Conservation (phyloP, 2,329 filamentous ascomycete genomes). For the Neonectria faginata region DNA sequence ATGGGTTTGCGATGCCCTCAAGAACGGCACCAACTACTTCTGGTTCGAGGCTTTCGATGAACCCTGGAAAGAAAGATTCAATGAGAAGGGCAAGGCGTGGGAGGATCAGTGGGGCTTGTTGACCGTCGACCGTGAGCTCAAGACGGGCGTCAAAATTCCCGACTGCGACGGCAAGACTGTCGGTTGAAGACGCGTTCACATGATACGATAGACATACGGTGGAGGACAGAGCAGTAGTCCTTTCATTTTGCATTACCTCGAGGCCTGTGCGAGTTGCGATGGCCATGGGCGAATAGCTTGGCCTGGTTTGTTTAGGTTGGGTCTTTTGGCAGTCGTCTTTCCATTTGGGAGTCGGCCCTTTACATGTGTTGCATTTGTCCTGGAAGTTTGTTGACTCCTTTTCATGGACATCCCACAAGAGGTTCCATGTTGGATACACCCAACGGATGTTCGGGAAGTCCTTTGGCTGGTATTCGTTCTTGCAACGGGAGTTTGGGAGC, state of each 20-base stretch:
- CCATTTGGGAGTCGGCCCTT: slow-evolving; percentile 7
- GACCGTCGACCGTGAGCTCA: slow-evolving; percentile 86
- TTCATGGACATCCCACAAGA: background rate
- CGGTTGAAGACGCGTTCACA: slow-evolving; percentile 11
- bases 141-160: slow-evolving; percentile 85
- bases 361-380: slow-evolving; percentile 4
- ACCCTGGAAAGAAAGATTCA: slow-evolving; percentile 88
- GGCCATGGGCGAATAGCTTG: slow-evolving; percentile 1
- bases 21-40: slow-evolving; percentile 91
- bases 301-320: background rate
- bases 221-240: background rate
- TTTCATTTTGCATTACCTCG: background rate
- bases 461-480: slow-evolving; percentile 7
- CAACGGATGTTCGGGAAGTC: slow-evolving; percentile 5
- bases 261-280: background rate
- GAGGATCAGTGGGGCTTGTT: slow-evolving; percentile 97
- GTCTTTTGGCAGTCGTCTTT: slow-evolving; percentile 11
- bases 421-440: slow-evolving; percentile 22
- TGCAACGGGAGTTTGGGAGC: slow-evolving; percentile 24
- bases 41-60: slow-evolving; percentile 99
- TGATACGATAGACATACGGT: background rate
- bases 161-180: slow-evolving; percentile 83
- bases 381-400: slow-evolving; percentile 1
- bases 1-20: slow-evolving; percentile 85
- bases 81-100: slow-evolving; percentile 78